Conservation (phyloP, 1,284 basidiomycete genomes). For the Apiotrichum veenhuisii region DNA sequence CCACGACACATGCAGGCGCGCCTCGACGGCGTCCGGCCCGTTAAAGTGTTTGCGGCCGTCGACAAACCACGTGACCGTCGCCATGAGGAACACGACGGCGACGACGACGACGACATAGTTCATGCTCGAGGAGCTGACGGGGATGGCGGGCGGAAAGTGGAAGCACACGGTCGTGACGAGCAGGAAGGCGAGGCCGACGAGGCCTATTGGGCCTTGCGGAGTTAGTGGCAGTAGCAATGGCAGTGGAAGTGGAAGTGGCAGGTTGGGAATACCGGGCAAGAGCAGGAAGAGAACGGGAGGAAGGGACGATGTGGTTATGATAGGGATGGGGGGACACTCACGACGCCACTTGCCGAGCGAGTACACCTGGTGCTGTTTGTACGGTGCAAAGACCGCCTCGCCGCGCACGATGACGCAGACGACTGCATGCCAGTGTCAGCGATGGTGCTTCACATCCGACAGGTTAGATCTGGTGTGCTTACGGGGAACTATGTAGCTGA, state of each 20-base stretch:
- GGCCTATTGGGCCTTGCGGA: constrained; percentile 23
- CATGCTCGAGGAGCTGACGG: constrained; percentile 45
- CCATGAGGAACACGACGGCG: constrained; percentile 35
- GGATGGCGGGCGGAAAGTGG: constrained; percentile 52
- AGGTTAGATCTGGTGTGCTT: constrained; percentile 48
- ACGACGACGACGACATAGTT: constrained; percentile 50
- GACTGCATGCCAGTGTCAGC: constrained; percentile 23
- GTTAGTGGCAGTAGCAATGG: too few relatives aligned
- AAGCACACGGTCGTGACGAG: constrained; percentile 53
- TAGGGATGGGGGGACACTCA: too few relatives aligned
- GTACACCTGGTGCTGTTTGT: neutral
- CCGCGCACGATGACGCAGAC: constrained; percentile 25
- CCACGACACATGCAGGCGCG: too few relatives aligned
- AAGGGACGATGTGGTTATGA: too few relatives aligned
- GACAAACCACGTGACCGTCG: constrained; percentile 42
- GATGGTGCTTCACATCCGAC: too few relatives aligned
- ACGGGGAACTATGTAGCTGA: constrained; percentile 47
- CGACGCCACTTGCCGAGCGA: neutral
- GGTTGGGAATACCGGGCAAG: too few relatives aligned
- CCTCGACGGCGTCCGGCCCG: constrained; percentile 29
- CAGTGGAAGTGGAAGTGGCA: too few relatives aligned
- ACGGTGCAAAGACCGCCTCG: neutral
- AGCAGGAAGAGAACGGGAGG: too few relatives aligned
- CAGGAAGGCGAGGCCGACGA: constrained; percentile 45
- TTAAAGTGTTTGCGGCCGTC: constrained; percentile 44